A percentile compares a stretch with the other conserved stretches of the same genome.
phyloP scores from a whole-genome alignment of 495 filamentous ascomycete genomes.

The Lentithecium fluviatile region DNA sequence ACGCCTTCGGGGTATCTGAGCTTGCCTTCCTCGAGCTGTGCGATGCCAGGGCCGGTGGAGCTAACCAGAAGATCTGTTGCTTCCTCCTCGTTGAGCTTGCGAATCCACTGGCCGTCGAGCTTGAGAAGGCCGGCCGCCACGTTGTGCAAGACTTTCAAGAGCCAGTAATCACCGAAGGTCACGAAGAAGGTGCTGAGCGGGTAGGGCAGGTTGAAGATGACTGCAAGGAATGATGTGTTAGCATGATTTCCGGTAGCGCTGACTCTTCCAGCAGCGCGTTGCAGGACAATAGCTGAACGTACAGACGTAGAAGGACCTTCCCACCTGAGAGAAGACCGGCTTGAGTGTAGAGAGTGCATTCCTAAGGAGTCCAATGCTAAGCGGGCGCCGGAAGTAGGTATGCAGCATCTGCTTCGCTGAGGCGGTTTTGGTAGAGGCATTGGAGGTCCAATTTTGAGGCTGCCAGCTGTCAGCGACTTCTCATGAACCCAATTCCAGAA shows the following conservation, averaged over 20 bases:
- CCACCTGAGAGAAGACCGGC: constrained; percentile 48
- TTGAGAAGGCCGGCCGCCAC: constrained; percentile 35
- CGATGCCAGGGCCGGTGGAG: constrained; percentile 22
- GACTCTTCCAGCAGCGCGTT: too few relatives aligned
- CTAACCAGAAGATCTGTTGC: constrained; percentile 27
- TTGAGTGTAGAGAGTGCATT: constrained; percentile 45
- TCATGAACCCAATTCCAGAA: background rate
- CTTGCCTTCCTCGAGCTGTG: background rate
- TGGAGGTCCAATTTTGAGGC: constrained; percentile 26
- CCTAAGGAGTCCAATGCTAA: constrained; percentile 43
- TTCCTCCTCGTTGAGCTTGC: background rate
- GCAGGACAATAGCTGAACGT: too few relatives aligned
- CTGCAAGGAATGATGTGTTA: too few relatives aligned
- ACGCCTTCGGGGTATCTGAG: constrained; percentile 36
- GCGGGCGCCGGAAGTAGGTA: constrained; percentile 46
- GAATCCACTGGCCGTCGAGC: constrained; percentile 40
- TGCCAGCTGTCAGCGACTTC: constrained; percentile 2
- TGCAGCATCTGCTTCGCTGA: constrained; percentile 51
- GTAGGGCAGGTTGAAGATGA: constrained; percentile 50
- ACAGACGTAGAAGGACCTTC: constrained; percentile 51
- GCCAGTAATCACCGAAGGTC: constrained; percentile 47
- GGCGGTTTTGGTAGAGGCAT: constrained; percentile 30
- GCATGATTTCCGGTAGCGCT: too few relatives aligned
- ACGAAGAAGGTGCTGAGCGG: constrained; percentile 45
- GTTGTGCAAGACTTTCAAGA: constrained; percentile 45